Conservation (phyloP, 257 asterid genomes). For the Osmanthus fragrans region DNA sequence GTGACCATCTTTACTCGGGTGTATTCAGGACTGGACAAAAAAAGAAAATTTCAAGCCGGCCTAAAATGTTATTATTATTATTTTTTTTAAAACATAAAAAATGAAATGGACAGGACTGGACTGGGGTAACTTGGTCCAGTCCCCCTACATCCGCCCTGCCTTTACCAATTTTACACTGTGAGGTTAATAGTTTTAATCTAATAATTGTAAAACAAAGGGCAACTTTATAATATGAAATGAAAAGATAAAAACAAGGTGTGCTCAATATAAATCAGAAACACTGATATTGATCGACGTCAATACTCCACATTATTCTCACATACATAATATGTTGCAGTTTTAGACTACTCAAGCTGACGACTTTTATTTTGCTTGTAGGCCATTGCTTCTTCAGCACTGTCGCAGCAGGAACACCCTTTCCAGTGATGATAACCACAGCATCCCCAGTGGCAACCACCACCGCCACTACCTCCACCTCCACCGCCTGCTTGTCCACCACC, state of each 20-base stretch:
- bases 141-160: no score
- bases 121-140: no score
- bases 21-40: no score
- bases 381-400: constrained; percentile 30
- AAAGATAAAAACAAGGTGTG: neutral
- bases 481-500: neutral
- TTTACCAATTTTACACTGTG: no score
- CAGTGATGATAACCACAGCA: neutral
- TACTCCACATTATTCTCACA: neutral
- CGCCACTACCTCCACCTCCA: neutral
- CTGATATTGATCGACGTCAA: neutral
- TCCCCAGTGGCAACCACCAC: neutral
- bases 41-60: no score
- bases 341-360: neutral
- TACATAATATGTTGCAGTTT: no score
- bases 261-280: neutral
- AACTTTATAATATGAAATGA: neutral
- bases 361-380: constrained; percentile 33
- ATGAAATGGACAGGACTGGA: no score
- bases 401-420: constrained; percentile 25
- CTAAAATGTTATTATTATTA: no score
- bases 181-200: no score
- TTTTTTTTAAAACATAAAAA: no score
- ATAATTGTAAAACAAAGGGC: no score
- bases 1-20: no score